Percentiles rank a stretch among this genome's conserved stretches.
These are phyloP conservation scores for Xylariomycetidae sp. DNA, from an alignment of 2,329 filamentous ascomycete genomes.

Conservation along the genomic window DNA sequence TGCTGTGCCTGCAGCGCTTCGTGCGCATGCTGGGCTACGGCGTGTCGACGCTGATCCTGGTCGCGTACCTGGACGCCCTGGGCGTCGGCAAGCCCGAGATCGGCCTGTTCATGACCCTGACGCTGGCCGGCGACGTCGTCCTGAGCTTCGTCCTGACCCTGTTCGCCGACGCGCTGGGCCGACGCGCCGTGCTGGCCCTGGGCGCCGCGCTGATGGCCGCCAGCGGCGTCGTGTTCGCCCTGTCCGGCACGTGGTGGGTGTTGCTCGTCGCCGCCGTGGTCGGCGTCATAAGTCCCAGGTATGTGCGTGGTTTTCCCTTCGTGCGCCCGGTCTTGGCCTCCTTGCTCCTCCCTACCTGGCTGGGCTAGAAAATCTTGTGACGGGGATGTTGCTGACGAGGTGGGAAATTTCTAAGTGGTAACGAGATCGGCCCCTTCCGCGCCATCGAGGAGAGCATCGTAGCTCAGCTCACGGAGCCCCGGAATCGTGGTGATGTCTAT, in stretches of 20 bases:
- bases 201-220: conserved; percentile 52
- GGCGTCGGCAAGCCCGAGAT: conserved; percentile 46
- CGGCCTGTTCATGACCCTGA: conserved; percentile 63
- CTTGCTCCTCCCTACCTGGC: too few relatives aligned
- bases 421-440: conserved; percentile 60
- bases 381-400: background rate
- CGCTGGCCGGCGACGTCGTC: conserved; percentile 53
- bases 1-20: conserved; percentile 55
- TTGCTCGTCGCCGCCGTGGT: conserved; percentile 53
- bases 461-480: conserved; percentile 47
- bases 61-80: conserved; percentile 48
- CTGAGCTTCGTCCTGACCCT: conserved; percentile 57
- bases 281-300: conserved; percentile 58
- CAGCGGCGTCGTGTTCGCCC: conserved; percentile 53
- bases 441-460: conserved; percentile 59
- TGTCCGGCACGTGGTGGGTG: conserved; percentile 51
- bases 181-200: conserved; percentile 46
- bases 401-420: conserved; percentile 39
- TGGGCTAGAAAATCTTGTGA: too few relatives aligned
- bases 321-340: too few relatives aligned
- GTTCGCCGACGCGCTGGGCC: conserved; percentile 53
- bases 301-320: conserved; percentile 3
- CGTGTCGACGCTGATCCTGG: conserved; percentile 51
- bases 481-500: conserved; percentile 49
- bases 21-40: conserved; percentile 62